Conservation (phyloP, 192 early-diverging fungal genomes). For the Coemansia sp. region DNA sequence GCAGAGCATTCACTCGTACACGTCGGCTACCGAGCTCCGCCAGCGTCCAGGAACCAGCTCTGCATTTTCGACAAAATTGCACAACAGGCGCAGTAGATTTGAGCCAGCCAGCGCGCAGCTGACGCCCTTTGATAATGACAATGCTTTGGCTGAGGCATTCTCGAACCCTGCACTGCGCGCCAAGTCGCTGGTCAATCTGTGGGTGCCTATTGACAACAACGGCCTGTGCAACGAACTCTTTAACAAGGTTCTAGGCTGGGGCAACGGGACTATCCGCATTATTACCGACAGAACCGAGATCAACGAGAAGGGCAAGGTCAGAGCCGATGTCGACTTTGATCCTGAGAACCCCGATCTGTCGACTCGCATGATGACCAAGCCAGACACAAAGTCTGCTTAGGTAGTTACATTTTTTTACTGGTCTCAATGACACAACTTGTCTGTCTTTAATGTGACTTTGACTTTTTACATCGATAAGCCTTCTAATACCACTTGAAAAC, state of each 20-base stretch:
- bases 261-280: constrained; percentile 25
- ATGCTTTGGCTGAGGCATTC: constrained; percentile 32
- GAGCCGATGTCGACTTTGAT: constrained; percentile 42
- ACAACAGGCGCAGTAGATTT: constrained; percentile 24
- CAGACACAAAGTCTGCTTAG: background rate
- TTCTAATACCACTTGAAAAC: background rate
- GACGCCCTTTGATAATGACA: constrained; percentile 8
- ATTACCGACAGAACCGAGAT: constrained; percentile 23
- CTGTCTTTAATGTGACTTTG: no score
- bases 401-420: background rate
- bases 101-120: constrained; percentile 16
- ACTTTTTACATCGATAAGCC: no score
- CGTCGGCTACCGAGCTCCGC: constrained; percentile 33
- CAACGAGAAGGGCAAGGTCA: constrained; percentile 37
- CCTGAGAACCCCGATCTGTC: constrained; percentile 16
- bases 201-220: constrained; percentile 43
- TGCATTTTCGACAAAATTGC: background rate
- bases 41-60: constrained; percentile 22
- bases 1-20: constrained; percentile 34
- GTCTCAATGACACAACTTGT: no score
- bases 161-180: constrained; percentile 39
- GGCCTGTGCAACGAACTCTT: constrained; percentile 29
- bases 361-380: background rate
- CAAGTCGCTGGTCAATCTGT: constrained; percentile 19
- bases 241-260: constrained; percentile 17